Evolutionary conservation across 345 rosid genomes (phyloP), one percentile per base, ranked within the genome.

Genomic region (Hypericum perforatum): DNA sequence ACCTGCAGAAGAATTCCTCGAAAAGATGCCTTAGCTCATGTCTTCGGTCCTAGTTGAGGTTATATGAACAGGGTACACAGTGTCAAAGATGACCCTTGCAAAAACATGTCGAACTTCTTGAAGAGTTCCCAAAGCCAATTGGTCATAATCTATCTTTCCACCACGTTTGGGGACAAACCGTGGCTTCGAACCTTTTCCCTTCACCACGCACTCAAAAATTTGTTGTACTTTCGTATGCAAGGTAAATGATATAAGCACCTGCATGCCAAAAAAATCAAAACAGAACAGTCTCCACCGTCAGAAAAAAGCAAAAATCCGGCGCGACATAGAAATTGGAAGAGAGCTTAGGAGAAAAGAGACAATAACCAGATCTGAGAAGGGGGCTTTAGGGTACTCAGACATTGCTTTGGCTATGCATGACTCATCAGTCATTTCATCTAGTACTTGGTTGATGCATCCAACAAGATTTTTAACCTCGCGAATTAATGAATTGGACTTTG

Each of bases 71-170:
- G 95, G 97, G 64, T 74, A 92, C 10, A 89, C 63, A 5, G 95
- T 86, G 63, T 94, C 91, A 16, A 94, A 89, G 42, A 86, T 86
- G 47, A 84, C 71, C 76, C 95, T 82, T 5, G 95, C 95, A 74
- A 94, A 86, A 5, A 64, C 69, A 74, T 79, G 85, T 41, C 88
- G 73, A 12, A 61, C 60, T 60, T 94, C 95, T 11, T 50, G 53
- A 42, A 80, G 39, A 59, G 47, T 61, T 37, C 99, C 99, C 5
- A 58, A 56, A 39, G 78, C 74, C 56, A 84, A 62, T n/a, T 40
- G 62, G 54, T 67, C 73, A 12, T 80, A 82, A 59, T 86, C 65
- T 54, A 94, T 84, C 67, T 64, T 69, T 49, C 72, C 61, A 47
- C 89, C 89, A 65, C 63, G 71, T 61, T 75, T 84, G 3, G 82